phyloP scores from a whole-genome alignment of 305 asterid genomes.

The Euphrasia arctica region DNA sequence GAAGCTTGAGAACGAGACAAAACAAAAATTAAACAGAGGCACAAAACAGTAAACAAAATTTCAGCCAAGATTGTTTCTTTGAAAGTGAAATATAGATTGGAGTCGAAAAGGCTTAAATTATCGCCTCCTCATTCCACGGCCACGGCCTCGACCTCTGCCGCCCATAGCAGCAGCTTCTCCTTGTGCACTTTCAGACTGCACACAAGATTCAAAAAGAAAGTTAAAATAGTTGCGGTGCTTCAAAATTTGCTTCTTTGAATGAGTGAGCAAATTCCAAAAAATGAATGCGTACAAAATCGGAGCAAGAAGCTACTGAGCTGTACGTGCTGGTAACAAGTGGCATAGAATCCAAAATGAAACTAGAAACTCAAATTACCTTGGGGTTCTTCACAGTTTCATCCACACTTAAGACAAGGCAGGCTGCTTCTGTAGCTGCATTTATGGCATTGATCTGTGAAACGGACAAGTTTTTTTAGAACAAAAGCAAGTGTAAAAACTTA shows the following conservation, averaged over 20 bases:
- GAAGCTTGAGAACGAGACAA: too few relatives aligned
- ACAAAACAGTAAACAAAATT: slow-evolving; percentile 9
- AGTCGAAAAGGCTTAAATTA: slow-evolving; percentile 1
- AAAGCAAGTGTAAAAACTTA: too few relatives aligned
- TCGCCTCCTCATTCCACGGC: slow-evolving; percentile 87
- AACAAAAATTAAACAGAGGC: neutral
- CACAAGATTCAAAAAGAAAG: neutral
- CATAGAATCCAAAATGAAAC: slow-evolving; percentile 1
- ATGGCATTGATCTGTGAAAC: slow-evolving; percentile 77
- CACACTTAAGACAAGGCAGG: slow-evolving; percentile 89
- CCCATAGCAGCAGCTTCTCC: slow-evolving; percentile 99
- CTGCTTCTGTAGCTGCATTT: slow-evolving; percentile 99
- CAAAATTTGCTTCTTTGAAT: neutral
- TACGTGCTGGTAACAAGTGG: neutral
- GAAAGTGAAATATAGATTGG: neutral
- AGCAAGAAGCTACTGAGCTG: neutral
- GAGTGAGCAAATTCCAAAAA: neutral
- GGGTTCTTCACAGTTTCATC: slow-evolving; percentile 97
- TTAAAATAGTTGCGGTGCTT: neutral
- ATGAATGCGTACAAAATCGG: neutral
- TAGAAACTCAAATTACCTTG: slow-evolving; percentile 49
- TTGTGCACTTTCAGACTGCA: slow-evolving; percentile 97
- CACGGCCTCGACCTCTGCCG: slow-evolving; percentile 85
- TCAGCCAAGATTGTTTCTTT: neutral
- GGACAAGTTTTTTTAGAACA: neutral